phyloP scores from a whole-genome alignment of 257 asterid genomes.

The Gynochthodes officinalis region DNA sequence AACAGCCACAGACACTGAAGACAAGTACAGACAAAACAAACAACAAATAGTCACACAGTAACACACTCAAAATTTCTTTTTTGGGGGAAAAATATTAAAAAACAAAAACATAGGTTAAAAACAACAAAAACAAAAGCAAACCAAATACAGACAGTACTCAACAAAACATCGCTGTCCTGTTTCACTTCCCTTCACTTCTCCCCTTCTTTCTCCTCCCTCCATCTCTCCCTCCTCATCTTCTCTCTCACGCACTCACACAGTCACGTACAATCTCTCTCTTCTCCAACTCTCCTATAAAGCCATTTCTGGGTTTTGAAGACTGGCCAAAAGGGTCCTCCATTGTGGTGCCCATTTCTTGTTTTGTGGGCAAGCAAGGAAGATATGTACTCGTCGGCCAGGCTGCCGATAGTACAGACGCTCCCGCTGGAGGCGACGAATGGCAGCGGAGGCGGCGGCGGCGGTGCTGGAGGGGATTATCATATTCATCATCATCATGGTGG shows the following conservation, averaged over 20 bases:
- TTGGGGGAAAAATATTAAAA: not conserved
- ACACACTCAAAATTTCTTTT: no score
- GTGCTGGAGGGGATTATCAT: slow-evolving; percentile 33
- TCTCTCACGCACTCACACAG: slow-evolving; percentile 21
- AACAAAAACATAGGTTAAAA: not conserved
- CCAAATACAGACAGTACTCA: slow-evolving; percentile 42
- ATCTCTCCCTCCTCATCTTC: slow-evolving; percentile 12
- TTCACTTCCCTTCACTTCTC: not conserved
- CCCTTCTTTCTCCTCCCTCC: slow-evolving; percentile 1
- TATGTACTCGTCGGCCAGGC: slow-evolving; percentile 19
- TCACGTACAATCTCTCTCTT: not conserved
- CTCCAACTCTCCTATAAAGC: not conserved
- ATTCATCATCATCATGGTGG: slow-evolving; percentile 38
- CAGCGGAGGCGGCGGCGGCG: slow-evolving; percentile 20
- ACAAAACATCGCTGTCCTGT: slow-evolving; percentile 57
- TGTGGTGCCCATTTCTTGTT: slow-evolving; percentile 9
- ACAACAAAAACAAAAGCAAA: slow-evolving; percentile 7
- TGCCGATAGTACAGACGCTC: slow-evolving; percentile 30
- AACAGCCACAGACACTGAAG: not conserved
- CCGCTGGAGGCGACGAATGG: slow-evolving; percentile 34
- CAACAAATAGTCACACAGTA: not conserved
- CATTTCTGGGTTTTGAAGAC: slow-evolving; percentile 12
- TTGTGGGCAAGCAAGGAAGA: not conserved
- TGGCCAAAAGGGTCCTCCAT: slow-evolving; percentile 5
- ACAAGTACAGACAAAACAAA: slow-evolving; percentile 16